Conservation (phyloP, 345 rosid genomes). For the Cardiospermum halicacabum region DNA sequence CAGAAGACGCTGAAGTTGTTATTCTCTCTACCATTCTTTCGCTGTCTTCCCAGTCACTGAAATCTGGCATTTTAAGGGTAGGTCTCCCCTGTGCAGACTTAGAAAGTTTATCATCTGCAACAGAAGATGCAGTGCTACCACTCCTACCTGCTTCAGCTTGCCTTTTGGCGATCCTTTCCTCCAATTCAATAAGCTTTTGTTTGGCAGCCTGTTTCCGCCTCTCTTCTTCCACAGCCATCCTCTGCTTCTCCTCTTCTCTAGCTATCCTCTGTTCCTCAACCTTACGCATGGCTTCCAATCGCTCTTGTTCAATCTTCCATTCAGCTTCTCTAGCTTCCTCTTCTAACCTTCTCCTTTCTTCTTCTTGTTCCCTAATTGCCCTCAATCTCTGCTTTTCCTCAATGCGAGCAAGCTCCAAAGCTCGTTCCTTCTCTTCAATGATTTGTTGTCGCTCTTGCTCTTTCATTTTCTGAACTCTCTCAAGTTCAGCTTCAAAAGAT, state of each 20-base stretch:
- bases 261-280: slow-evolving; percentile 81
- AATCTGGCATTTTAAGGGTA: slow-evolving; percentile 32
- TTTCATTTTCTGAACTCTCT: slow-evolving; percentile 94
- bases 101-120: slow-evolving; percentile 44
- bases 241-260: slow-evolving; percentile 87
- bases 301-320: slow-evolving; percentile 89
- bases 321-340: slow-evolving; percentile 89
- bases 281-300: slow-evolving; percentile 56
- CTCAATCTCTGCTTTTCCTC: slow-evolving; percentile 89
- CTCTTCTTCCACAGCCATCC: slow-evolving; percentile 83
- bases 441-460: slow-evolving; percentile 77
- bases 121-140: slow-evolving; percentile 39
- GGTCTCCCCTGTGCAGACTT: slow-evolving; percentile 46
- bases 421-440: slow-evolving; percentile 82
- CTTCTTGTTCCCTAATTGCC: slow-evolving; percentile 77
- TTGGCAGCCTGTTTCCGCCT: slow-evolving; percentile 96
- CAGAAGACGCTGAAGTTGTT: slow-evolving; percentile 67
- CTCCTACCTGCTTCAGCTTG: slow-evolving; percentile 49
- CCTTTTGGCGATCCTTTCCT: slow-evolving; percentile 88
- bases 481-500: slow-evolving; percentile 98
- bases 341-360: slow-evolving; percentile 61
- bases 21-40: slow-evolving; percentile 92
- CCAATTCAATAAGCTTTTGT: slow-evolving; percentile 90
- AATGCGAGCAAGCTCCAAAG: slow-evolving; percentile 68
- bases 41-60: slow-evolving; percentile 84